phyloP scores from a whole-genome alignment of 1,139 yeast genomes.

The Pichia sp. region DNA sequence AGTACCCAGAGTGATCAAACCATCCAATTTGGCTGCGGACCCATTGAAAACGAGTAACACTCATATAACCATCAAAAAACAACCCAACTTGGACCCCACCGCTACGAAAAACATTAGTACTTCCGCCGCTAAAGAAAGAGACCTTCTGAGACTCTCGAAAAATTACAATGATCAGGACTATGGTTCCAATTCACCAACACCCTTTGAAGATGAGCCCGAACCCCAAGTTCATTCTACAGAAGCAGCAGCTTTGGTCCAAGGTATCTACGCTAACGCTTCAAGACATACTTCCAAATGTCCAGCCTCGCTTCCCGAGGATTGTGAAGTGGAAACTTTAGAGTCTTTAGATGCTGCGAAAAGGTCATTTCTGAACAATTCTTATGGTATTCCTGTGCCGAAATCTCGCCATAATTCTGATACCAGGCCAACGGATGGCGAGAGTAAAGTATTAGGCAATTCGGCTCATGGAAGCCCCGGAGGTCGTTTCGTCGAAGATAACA shows the following conservation, averaged over 20 bases:
- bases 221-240: conserved; percentile 43
- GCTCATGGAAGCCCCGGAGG: conserved; percentile 11
- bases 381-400: conserved; percentile 20
- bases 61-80: conserved; percentile 66
- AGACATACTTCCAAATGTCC: conserved; percentile 18
- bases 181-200: conserved; percentile 2
- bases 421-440: background rate
- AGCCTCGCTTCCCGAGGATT: conserved; percentile 5
- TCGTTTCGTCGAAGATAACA: conserved; percentile 70
- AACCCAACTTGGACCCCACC: conserved; percentile 24
- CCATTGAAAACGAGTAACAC: conserved; percentile 72
- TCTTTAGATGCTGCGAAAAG: conserved; percentile 7
- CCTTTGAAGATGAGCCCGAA: conserved; percentile 1
- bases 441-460: background rate
- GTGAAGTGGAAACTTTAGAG: background rate
- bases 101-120: background rate
- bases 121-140: background rate
- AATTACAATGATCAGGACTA: background rate
- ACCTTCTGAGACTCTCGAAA: conserved; percentile 14
- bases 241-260: conserved; percentile 42
- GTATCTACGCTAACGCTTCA: conserved; percentile 26
- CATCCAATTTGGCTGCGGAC: conserved; percentile 74
- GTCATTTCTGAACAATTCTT: conserved; percentile 10
- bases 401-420: background rate
- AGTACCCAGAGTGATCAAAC: conserved; percentile 32